Conservation (phyloP, 2,329 filamentous ascomycete genomes). For the Metarhizium rileyi region DNA sequence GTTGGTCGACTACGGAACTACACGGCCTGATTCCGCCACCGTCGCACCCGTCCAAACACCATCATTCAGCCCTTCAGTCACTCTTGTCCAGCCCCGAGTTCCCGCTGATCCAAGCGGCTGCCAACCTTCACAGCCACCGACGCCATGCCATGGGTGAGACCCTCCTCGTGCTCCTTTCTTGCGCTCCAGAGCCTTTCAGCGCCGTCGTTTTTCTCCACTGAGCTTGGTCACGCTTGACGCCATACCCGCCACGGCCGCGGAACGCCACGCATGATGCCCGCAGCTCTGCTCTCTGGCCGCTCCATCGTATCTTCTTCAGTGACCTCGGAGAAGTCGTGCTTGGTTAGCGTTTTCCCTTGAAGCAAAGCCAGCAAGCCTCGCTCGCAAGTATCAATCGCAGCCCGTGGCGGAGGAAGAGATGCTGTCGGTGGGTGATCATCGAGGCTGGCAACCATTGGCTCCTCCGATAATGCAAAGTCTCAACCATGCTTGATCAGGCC, state of each 20-base stretch:
- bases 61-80: conserved; percentile 6
- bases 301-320: too few relatives aligned
- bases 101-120: conserved; percentile 4
- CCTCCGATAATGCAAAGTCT: not conserved
- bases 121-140: conserved; percentile 7
- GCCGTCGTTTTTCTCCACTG: conserved; percentile 1
- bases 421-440: not conserved
- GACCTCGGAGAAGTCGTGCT: too few relatives aligned
- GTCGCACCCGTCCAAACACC: conserved; percentile 11
- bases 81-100: not conserved
- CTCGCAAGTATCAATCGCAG: too few relatives aligned
- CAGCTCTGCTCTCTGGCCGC: not conserved
- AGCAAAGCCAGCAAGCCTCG: too few relatives aligned
- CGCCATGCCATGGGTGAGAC: conserved; percentile 3
- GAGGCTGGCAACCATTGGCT: not conserved
- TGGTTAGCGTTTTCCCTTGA: too few relatives aligned
- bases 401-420: too few relatives aligned
- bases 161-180: not conserved
- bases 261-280: conserved; percentile 1
- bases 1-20: conserved; percentile 2
- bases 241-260: conserved; percentile 10
- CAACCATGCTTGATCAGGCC: not conserved
- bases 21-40: conserved; percentile 9
- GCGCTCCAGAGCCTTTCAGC: conserved; percentile 1
- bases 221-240: conserved; percentile 8